Base-by-base conservation (phyloP, 306 rosid genomes). In the Benincasa hispida region DNA sequence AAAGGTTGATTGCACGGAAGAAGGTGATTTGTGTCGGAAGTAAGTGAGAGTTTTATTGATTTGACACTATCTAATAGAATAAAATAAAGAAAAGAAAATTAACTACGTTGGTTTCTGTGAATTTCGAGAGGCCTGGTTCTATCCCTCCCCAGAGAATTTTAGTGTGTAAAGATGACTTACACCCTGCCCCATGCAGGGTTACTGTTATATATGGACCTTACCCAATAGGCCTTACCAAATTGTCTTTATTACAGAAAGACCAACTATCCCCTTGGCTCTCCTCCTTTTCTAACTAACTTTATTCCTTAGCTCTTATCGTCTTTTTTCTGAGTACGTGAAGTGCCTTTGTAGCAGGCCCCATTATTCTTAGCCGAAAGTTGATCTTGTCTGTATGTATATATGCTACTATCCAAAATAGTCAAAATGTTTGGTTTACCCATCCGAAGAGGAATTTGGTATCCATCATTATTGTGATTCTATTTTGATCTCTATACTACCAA, bases 1-100 rank as follows among this genome's bases (percentile, higher is more conserved):
- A 2, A 91, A 89, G 82, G 95, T 94, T 50, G 97, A 94, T 85
- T 94, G 99, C 89, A 94, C 97, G 18, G 48, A 55, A 76, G 95
- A 91, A 66, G 83, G 57, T 73, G 96, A 94, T 78, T 85, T 94
- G 81, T 94, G 99, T 85, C 86, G 82, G 86, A 92, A 94, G 99
- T 94, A 90, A 66, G 73, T 66, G 73, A 25, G 32, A 19, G 1
- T 53, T 58, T 47, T 18, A 73, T 66, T 19, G 56, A 74, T 68
- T 51, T 58, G 50, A 6, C 4, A 7, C 68, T 79, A 9, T 19
- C 73, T 70, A 15, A 18, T 42, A 21, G 17, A 17, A 5, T 5
- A 50, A 50, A 42, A 42, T 11, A n/a, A n/a, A n/a, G n/a, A n/a
- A n/a, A n/a, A n/a, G n/a, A n/a, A n/a, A n/a, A n/a, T n/a, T n/a